These are phyloP conservation scores for Oryza longistaminata DNA, from an alignment of 176 grass and related monocot species.

Conservation along the genomic window DNA sequence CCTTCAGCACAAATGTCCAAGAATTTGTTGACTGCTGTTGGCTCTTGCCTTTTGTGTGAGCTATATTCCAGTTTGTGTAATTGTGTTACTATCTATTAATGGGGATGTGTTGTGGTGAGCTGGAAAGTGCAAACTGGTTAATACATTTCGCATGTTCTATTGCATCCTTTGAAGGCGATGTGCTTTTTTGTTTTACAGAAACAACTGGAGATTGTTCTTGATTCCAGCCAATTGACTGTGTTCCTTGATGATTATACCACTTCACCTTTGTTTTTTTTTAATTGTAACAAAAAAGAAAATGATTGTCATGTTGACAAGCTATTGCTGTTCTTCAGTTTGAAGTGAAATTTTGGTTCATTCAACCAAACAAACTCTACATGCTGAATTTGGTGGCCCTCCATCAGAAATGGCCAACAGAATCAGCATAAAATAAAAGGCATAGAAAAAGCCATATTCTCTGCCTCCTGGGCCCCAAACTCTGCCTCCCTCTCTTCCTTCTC, in stretches of 20 bases:
- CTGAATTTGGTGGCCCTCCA: background rate
- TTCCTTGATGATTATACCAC: background rate
- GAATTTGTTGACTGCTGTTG: too few species aligned
- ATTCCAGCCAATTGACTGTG: background rate
- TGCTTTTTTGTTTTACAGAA: too few species aligned
- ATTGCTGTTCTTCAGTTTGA: background rate
- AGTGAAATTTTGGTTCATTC: slow-evolving; percentile 9
- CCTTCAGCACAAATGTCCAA: background rate
- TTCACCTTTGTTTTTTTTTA: background rate
- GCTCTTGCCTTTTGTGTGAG: too few species aligned
- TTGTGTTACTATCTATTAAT: too few species aligned
- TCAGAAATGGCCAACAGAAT: slow-evolving; percentile 10
- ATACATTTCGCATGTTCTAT: too few species aligned
- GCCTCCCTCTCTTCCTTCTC: background rate
- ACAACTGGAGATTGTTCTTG: background rate
- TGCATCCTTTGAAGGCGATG: background rate
- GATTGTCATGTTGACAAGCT: background rate
- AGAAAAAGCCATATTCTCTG: background rate
- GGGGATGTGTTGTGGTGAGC: too few species aligned
- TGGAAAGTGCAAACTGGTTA: too few species aligned
- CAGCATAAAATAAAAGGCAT: background rate
- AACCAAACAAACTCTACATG: background rate
- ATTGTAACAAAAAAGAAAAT: background rate
- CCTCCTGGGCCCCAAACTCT: background rate
- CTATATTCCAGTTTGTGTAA: too few species aligned